Evolutionary conservation across 176 grass and related monocot species (phyloP), one percentile per base, ranked within the genome.

Genomic region (Cocos nucifera): DNA sequence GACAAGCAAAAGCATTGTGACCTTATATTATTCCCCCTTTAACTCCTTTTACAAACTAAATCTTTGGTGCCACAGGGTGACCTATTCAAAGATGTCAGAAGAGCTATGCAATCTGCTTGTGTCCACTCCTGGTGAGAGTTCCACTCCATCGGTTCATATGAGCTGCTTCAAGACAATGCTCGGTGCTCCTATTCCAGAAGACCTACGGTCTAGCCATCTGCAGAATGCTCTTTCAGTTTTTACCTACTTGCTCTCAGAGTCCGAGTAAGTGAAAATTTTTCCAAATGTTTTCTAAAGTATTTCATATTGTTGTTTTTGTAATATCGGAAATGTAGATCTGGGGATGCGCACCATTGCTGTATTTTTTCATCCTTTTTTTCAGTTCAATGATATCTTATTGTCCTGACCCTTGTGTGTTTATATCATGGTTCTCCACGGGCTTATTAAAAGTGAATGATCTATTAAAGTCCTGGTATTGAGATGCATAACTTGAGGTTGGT

Each of bases 51-150:
- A 10, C 35, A 14, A 44, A 44, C n/a, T 67, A 19, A 69, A 48
- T 28, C 3, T 67, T 26, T 14, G 22, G 39, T 79, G 53, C 26
- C 27, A 50, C 81, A 91, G 92, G 81, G 87, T 66, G 61, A 79
- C 80, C 71, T 97, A 75, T 73, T 81, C 87, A 0, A 97, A 97
- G 61, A 97, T 97, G 87, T 55, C 84, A 27, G 80, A 82, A 32
- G 92, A 91, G 53, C 81, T 97, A 5, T 90, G 79, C 1, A 62
- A 25, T 54, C 69, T 97, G 56, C 44, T 97, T 27, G 51, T 80
- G 19, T 73, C 83, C 20, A 61, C 56, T 19, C 87, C 76, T 8
- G 62, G 65, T 1, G 44, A 67, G 63, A 68, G 59, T 24, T 70
- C 69, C 2, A 21, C 65, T 2, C 52, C 76, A 15, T 18, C 69